Evolutionary conservation across 73 alveolate genomes (phyloP).

Genomic region (Tetrahymena borealis): DNA sequence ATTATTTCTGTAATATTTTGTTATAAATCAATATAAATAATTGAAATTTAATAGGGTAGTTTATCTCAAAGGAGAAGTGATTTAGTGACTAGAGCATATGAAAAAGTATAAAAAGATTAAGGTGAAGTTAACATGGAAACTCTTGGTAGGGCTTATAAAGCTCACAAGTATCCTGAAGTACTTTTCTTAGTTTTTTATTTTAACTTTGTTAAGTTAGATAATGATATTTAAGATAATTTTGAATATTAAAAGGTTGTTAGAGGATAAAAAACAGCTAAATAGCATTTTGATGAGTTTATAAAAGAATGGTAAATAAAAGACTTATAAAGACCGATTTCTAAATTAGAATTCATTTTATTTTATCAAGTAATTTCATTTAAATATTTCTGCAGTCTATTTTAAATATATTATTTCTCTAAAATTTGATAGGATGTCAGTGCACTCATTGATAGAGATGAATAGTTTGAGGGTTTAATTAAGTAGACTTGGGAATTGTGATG

Average conservation of each 20-base stretch:
- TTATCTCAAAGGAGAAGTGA: slow-evolving; percentile 11
- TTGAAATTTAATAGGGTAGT: background rate
- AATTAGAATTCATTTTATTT: background rate
- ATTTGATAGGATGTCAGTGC: background rate
- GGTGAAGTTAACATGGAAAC: slow-evolving; percentile 24
- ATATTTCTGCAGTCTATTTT: background rate
- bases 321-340: background rate
- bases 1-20: background rate
- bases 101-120: background rate
- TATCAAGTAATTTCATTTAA: background rate
- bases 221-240: background rate
- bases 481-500: background rate
- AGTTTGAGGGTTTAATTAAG: background rate
- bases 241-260: background rate
- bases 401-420: background rate
- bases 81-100: slow-evolving; percentile 20
- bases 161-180: slow-evolving; percentile 29
- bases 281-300: background rate
- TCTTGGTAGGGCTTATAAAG: slow-evolving; percentile 18
- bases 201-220: background rate
- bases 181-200: too few relatives aligned
- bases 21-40: background rate
- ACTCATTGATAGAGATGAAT: background rate
- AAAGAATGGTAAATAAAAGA: background rate
- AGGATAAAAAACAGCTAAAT: background rate